phyloP scores from a whole-genome alignment of 345 rosid species.

The Melaleuca alternifolia region DNA sequence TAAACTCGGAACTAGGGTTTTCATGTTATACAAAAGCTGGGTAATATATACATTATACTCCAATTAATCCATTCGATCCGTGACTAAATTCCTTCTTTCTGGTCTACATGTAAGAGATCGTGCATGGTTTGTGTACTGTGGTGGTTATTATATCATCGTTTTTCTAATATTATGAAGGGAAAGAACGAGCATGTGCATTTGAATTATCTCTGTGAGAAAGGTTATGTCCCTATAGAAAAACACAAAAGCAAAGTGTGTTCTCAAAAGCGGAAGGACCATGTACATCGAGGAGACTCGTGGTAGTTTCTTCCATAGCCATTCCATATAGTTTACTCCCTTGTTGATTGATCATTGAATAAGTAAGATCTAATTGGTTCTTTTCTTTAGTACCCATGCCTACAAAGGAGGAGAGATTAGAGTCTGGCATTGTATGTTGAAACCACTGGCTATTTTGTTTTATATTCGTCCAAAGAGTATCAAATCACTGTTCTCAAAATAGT shows the following conservation, averaged over 20 bases:
- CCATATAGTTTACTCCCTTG: not conserved
- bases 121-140: not conserved
- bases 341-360: not conserved
- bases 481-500: not conserved
- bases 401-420: not conserved
- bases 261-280: not conserved
- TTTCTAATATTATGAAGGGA: not conserved
- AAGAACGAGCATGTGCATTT: not conserved
- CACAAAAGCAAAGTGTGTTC: not conserved
- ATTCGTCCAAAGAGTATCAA: not conserved
- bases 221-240: not conserved
- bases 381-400: not conserved
- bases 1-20: not conserved
- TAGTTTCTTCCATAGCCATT: not conserved
- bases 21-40: not conserved
- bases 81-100: not conserved
- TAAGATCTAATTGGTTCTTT: not conserved
- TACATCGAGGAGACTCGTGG: not conserved
- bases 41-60: not conserved
- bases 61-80: not conserved
- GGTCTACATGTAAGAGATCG: not conserved
- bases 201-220: not conserved
- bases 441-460: not conserved
- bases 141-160: not conserved
- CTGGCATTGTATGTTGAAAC: not conserved